Base-by-base conservation (phyloP, 1,139 yeast genomes). In the Sugiyamaella xylanicola region DNA sequence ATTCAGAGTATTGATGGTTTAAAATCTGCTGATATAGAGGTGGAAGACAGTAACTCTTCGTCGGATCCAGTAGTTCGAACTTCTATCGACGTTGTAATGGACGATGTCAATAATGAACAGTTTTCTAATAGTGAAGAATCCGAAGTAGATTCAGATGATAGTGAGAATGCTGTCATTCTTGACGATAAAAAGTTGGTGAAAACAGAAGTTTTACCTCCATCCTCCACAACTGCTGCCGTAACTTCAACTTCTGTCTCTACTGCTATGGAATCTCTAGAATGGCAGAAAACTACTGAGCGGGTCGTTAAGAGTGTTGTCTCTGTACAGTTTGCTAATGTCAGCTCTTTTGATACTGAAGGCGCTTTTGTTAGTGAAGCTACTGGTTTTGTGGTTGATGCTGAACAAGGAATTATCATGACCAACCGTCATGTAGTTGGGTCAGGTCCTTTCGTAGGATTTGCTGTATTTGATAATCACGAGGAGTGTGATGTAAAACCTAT, bases 401-500 rank as follows among this genome's bases (percentile, higher is more conserved):
- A 79, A 55, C 72, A 82, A 43, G 98, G 98, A 8, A 80, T 90
- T 60, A 90, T 92, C 58, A 77, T 92, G 68, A 92, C 97, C 13
- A 92, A 92, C 73, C 81, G 97, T 69, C 97, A 91, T 68, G 97
- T 91, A 47, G 96, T 91, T 43, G 96, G 97, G 1, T 91, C 96
- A 0, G 97, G 97, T 8, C 97, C 97, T 1, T 90, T 92, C 68
- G 81, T 84, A 47, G 97, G 97, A 0, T 89, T 86, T 66, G 96
- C 90, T 0, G 92, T 92, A 1, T 91, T 91, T 68, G 96, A 92
- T 68, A 92, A 92, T 69, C 97, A 92, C 70, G 98, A 92, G 72
- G 97, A 92, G 72, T 89, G 91, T 52, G 90, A 85, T 52, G 96
- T 90, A 4, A 83, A 80, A 56, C 96, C 97, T 4, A 61, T 71